phyloP scores from a whole-genome alignment of 2,329 filamentous ascomycete species.

The Nigrospora oryzae region DNA sequence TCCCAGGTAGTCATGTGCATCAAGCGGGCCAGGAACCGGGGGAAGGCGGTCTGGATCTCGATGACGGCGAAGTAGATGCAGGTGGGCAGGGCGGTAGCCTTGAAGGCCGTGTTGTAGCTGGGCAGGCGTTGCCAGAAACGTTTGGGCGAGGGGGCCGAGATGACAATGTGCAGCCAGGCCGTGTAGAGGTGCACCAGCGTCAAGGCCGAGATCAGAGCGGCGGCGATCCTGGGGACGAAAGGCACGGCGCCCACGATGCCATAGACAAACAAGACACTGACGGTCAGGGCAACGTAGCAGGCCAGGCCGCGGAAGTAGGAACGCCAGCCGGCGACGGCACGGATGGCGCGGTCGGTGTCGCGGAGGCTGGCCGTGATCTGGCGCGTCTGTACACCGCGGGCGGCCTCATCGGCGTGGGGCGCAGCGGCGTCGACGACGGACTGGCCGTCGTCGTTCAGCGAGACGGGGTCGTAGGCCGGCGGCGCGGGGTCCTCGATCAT shows the following conservation, averaged over 20 bases:
- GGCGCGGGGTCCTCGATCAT: slow-evolving; percentile 51
- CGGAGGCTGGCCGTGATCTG: slow-evolving; percentile 43
- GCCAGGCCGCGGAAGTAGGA: slow-evolving; percentile 63
- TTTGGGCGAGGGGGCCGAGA: slow-evolving; percentile 57
- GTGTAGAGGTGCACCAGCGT: slow-evolving; percentile 61
- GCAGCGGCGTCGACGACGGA: slow-evolving; percentile 23
- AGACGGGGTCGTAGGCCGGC: slow-evolving; percentile 44
- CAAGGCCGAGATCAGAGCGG: slow-evolving; percentile 49
- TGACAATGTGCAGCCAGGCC: slow-evolving; percentile 80
- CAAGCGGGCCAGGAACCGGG: slow-evolving; percentile 34
- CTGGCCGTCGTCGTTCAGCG: slow-evolving; percentile 28
- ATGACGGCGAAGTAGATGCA: slow-evolving; percentile 52
- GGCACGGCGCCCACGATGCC: slow-evolving; percentile 33
- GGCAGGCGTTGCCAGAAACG: slow-evolving; percentile 64
- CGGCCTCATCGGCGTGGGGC: slow-evolving; percentile 26
- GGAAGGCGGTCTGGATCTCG: slow-evolving; percentile 39
- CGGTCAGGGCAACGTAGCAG: slow-evolving; percentile 32
- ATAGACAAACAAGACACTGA: slow-evolving; percentile 27
- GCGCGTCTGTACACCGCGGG: slow-evolving; percentile 20
- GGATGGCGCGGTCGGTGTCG: slow-evolving; percentile 45
- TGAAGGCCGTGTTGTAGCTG: slow-evolving; percentile 52
- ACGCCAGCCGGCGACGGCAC: slow-evolving; percentile 52
- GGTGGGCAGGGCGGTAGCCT: slow-evolving; percentile 61
- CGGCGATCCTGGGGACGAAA: slow-evolving; percentile 27
- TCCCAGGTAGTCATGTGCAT: slow-evolving; percentile 36